These are phyloP conservation scores for Apiospora phragmitis DNA, from an alignment of 2,329 filamentous ascomycete species.

Conservation along the genomic window DNA sequence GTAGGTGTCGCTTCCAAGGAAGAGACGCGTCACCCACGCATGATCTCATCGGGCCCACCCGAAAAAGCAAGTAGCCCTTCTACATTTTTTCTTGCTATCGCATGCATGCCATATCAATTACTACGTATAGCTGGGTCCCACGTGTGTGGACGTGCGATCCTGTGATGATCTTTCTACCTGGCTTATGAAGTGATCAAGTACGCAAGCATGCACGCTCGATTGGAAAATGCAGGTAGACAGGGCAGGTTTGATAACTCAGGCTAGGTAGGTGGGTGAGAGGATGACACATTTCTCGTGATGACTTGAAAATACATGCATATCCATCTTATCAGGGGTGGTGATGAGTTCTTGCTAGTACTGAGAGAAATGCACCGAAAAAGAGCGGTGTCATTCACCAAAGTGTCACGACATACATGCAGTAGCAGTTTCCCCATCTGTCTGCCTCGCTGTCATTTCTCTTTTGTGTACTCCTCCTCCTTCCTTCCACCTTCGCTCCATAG, in stretches of 20 bases:
- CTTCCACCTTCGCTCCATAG: not conserved
- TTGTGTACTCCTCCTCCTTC: not conserved
- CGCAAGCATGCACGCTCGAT: not conserved
- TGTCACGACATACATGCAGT: not conserved
- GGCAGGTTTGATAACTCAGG: not conserved
- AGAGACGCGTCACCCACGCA: not conserved
- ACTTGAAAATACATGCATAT: not conserved
- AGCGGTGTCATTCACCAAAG: not conserved
- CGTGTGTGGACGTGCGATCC: not conserved
- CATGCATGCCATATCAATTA: not conserved
- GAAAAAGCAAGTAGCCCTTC: not conserved
- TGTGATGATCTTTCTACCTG: not conserved
- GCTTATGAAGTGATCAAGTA: not conserved
- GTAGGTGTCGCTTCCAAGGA: not conserved
- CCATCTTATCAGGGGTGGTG: not conserved
- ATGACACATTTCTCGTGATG: not conserved
- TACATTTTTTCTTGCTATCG: not conserved
- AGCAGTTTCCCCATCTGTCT: not conserved
- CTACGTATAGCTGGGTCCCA: not conserved
- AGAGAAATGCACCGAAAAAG: not conserved
- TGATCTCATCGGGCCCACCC: not conserved
- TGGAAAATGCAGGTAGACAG: not conserved
- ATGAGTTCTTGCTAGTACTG: not conserved
- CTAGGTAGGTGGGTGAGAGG: not conserved
- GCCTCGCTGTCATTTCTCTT: not conserved